These are phyloP conservation scores for Arabis hirsuta DNA, from an alignment of 345 rosid species.

Conservation along the genomic window DNA sequence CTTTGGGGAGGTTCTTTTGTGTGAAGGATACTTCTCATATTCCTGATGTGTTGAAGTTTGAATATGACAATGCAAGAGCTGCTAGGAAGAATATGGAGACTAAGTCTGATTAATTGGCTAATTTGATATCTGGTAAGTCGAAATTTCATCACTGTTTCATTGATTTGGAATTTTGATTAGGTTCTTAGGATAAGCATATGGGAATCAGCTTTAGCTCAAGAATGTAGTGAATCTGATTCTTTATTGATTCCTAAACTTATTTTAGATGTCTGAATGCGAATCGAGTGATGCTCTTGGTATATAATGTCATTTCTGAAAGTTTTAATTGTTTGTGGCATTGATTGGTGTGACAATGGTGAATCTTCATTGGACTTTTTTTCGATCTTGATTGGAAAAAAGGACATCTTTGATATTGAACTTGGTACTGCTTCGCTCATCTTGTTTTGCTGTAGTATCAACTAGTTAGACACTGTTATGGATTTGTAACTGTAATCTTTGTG, in stretches of 20 bases:
- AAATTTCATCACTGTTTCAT: conserved; percentile 14
- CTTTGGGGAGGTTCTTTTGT: conserved; percentile 70
- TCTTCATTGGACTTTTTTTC: conserved; percentile 9
- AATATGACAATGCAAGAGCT: conserved; percentile 90
- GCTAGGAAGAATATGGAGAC: conserved; percentile 57
- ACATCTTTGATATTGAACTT: conserved; percentile 16
- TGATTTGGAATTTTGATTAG: conserved; percentile 10
- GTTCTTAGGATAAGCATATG: conserved; percentile 15
- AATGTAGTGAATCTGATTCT: conserved; percentile 16
- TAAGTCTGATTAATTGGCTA: conserved; percentile 54
- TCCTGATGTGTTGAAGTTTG: conserved; percentile 80
- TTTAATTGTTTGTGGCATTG: background rate
- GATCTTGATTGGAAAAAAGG: background rate
- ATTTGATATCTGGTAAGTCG: conserved; percentile 42
- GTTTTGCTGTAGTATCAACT: conserved; percentile 1
- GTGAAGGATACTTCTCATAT: conserved; percentile 97
- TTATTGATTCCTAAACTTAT: conserved; percentile 2
- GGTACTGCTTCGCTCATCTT: conserved; percentile 24
- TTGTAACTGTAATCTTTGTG: too few species aligned
- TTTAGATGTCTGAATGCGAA: background rate
- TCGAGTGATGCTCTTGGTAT: conserved; percentile 4
- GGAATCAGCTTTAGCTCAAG: conserved; percentile 9
- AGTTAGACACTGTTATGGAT: conserved; percentile 13
- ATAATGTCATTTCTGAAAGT: background rate
- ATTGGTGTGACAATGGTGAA: conserved; percentile 9